phyloP scores from a whole-genome alignment of 768 basidiomycete species.

The Dentipellis sp. region DNA sequence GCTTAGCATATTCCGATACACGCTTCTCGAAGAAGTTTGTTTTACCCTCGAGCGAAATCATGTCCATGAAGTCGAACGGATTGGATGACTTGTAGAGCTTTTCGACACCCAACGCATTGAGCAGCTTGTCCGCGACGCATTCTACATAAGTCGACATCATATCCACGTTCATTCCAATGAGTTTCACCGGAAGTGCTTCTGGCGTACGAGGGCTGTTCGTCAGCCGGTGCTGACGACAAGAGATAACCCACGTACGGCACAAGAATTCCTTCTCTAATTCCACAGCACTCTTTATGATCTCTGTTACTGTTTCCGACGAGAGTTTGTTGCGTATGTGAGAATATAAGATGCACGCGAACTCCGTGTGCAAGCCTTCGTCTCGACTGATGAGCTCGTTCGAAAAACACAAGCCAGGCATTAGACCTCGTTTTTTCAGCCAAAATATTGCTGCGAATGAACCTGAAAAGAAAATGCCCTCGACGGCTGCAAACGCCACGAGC shows the following conservation, averaged over 20 bases:
- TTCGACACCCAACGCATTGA: constrained; percentile 75
- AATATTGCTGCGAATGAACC: constrained; percentile 91
- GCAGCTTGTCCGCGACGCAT: constrained; percentile 83
- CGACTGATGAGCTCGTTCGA: constrained; percentile 95
- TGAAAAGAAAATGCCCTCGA: constrained; percentile 95
- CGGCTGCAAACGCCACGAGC: constrained; percentile 86
- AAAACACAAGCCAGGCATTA: constrained; percentile 94
- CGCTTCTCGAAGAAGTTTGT: constrained; percentile 97
- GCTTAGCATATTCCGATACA: constrained; percentile 79
- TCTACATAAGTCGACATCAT: constrained; percentile 91
- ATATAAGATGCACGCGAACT: constrained; percentile 89
- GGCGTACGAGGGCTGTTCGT: background rate
- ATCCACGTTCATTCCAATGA: constrained; percentile 88
- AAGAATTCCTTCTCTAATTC: constrained; percentile 82
- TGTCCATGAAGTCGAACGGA: constrained; percentile 92
- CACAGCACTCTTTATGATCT: constrained; percentile 78
- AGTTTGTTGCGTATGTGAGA: constrained; percentile 68
- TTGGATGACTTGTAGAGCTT: constrained; percentile 72
- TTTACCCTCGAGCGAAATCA: constrained; percentile 93
- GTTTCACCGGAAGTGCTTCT: constrained; percentile 77
- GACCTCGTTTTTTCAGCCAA: constrained; percentile 96
- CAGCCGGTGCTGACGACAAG: background rate
- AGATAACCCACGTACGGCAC: constrained; percentile 42
- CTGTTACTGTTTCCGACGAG: constrained; percentile 64
- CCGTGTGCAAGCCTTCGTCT: constrained; percentile 95